Conservation (phyloP, 73 alveolate genomes). For the Diophrys sp. region DNA sequence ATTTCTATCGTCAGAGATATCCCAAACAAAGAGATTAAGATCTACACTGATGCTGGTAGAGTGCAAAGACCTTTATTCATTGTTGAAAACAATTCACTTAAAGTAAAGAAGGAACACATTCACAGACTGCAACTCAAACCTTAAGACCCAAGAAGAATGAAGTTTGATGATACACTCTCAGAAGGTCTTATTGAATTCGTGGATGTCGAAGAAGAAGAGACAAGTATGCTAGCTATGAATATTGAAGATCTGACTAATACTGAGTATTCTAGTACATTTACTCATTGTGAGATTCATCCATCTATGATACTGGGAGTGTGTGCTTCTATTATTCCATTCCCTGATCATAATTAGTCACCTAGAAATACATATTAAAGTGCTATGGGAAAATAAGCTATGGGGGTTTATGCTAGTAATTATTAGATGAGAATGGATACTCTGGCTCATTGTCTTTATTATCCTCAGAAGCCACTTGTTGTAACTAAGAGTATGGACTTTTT, state of each 20-base stretch:
- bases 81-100: constrained; percentile 72
- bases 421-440: constrained; percentile 98
- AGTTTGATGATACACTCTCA: constrained; percentile 82
- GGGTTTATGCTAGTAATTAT: constrained; percentile 96
- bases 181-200: constrained; percentile 96
- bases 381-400: constrained; percentile 99
- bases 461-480: constrained; percentile 84
- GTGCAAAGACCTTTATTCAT: constrained; percentile 93
- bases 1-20: constrained; percentile 95
- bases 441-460: constrained; percentile 97
- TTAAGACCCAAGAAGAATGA: constrained; percentile 32
- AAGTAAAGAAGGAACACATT: constrained; percentile 63
- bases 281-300: constrained; percentile 99
- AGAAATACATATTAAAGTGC: constrained; percentile 98
- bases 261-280: constrained; percentile 75
- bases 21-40: constrained; percentile 91
- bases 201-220: constrained; percentile 99
- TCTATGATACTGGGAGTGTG: constrained; percentile 99
- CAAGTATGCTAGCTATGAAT: constrained; percentile 98
- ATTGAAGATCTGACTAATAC: constrained; percentile 78
- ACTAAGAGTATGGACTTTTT: constrained; percentile 89
- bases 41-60: constrained; percentile 99
- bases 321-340: constrained; percentile 99
- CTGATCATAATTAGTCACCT: constrained; percentile 99
- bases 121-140: constrained; percentile 31